phyloP scores from a whole-genome alignment of 306 rosid genomes.

The Dalbergia oliveri region DNA sequence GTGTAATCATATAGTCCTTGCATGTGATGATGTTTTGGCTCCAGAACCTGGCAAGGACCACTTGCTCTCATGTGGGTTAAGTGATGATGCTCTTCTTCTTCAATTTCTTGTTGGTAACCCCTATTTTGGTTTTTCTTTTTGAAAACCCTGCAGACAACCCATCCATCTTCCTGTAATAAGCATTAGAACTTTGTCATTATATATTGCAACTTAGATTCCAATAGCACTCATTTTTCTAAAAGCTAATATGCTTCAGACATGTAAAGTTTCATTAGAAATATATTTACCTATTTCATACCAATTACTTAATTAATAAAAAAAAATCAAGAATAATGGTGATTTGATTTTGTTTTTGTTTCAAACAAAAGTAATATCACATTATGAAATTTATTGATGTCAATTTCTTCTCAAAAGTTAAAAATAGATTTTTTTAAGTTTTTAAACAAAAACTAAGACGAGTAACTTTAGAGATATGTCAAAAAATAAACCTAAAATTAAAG shows the following conservation, averaged over 20 bases:
- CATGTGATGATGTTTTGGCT: slow-evolving; percentile 65
- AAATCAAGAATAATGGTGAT: background rate
- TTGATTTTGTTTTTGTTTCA: too few relatives aligned
- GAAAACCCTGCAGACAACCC: slow-evolving; percentile 98
- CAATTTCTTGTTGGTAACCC: slow-evolving; percentile 66
- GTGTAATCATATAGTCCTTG: slow-evolving; percentile 59
- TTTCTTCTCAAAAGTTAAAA: too few relatives aligned
- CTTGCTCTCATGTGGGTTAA: slow-evolving; percentile 58
- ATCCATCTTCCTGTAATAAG: slow-evolving; percentile 84
- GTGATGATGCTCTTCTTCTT: slow-evolving; percentile 52
- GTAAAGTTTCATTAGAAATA: slow-evolving; percentile 4
- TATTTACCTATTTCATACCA: background rate
- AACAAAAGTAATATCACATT: too few relatives aligned
- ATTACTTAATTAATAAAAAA: background rate
- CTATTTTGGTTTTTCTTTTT: slow-evolving; percentile 76
- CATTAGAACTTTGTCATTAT: background rate
- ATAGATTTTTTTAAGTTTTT: too few relatives aligned
- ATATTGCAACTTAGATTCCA: background rate
- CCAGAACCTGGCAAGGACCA: slow-evolving; percentile 51
- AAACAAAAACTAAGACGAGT: too few relatives aligned
- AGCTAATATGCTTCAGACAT: background rate
- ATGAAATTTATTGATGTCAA: too few relatives aligned
- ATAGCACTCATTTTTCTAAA: background rate
- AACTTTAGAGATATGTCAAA: too few relatives aligned
- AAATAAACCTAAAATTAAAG: too few relatives aligned